phyloP scores from a whole-genome alignment of 2,329 filamentous ascomycete genomes.

The Teratosphaeriaceae sp. region DNA sequence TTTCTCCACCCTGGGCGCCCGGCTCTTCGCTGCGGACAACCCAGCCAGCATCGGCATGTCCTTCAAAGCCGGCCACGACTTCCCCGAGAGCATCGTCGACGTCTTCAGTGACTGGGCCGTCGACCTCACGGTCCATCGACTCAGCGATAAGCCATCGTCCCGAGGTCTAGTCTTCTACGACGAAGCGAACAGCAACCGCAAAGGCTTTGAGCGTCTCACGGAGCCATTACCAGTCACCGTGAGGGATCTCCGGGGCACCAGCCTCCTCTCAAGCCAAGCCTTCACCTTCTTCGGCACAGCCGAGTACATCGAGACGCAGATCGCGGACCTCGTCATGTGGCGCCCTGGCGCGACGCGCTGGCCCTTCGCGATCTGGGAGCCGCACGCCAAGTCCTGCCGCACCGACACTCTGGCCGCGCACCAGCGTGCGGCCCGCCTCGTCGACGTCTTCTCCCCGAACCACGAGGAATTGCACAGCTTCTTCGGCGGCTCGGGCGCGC shows the following conservation, averaged over 20 bases:
- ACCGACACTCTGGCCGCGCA: constrained; percentile 15
- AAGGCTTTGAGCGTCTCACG: constrained; percentile 19
- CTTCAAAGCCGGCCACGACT: constrained; percentile 18
- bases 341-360: no score
- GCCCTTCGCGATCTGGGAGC: constrained; percentile 24
- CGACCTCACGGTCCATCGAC: constrained; percentile 11
- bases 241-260: constrained; percentile 10
- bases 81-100: constrained; percentile 13
- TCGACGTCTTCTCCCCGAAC: constrained; percentile 26
- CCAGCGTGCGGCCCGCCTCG: constrained; percentile 8
- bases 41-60: constrained; percentile 14
- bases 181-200: constrained; percentile 12
- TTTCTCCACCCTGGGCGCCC: constrained; percentile 20
- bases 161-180: constrained; percentile 20
- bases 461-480: constrained; percentile 22
- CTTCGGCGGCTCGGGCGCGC: constrained; percentile 10
- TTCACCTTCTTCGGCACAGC: constrained; percentile 24
- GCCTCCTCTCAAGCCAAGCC: constrained; percentile 5
- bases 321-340: constrained; percentile 4
- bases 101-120: constrained; percentile 16
- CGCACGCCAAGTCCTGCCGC: constrained; percentile 22
- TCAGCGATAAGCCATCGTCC: constrained; percentile 12
- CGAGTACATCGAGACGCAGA: constrained; percentile 11
- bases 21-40: constrained; percentile 10
- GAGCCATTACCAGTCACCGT: constrained; percentile 14